phyloP scores from a whole-genome alignment of 2,329 filamentous ascomycete genomes.

The Alternaria infectoria region DNA sequence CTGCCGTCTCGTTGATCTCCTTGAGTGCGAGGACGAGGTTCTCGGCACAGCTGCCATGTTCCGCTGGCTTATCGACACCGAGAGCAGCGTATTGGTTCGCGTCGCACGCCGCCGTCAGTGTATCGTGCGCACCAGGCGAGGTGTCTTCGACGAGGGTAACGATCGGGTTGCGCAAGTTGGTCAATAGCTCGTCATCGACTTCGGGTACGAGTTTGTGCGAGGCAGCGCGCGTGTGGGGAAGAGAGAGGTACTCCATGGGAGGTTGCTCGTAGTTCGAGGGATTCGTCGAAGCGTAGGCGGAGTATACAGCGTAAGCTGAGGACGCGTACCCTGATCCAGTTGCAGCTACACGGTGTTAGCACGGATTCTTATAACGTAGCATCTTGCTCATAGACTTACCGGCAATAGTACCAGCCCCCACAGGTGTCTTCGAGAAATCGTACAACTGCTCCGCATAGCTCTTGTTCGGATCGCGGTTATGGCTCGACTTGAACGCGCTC shows the following conservation, averaged over 20 bases:
- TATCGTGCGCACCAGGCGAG: slow-evolving; percentile 54
- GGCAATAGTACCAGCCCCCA: slow-evolving; percentile 55
- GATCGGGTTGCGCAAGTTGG: slow-evolving; percentile 55
- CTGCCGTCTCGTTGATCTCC: slow-evolving; percentile 55
- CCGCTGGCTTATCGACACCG: slow-evolving; percentile 52
- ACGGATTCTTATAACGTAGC: neutral
- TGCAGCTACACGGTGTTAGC: slow-evolving; percentile 40
- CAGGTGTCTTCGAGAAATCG: slow-evolving; percentile 59
- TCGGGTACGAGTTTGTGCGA: slow-evolving; percentile 51
- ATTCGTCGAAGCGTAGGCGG: slow-evolving; percentile 50
- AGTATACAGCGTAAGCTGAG: slow-evolving; percentile 57
- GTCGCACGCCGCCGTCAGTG: slow-evolving; percentile 56
- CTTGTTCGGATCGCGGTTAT: slow-evolving; percentile 56
- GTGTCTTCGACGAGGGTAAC: slow-evolving; percentile 56
- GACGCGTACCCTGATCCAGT: slow-evolving; percentile 57
- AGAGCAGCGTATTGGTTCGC: slow-evolving; percentile 52
- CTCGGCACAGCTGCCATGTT: slow-evolving; percentile 57
- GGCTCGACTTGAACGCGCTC: slow-evolving; percentile 53
- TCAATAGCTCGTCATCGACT: slow-evolving; percentile 52
- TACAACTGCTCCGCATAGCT: slow-evolving; percentile 58
- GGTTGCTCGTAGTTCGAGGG: slow-evolving; percentile 41
- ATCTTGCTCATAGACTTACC: no score
- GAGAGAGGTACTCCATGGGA: slow-evolving; percentile 57
- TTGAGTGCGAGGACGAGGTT: slow-evolving; percentile 58
- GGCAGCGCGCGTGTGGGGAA: slow-evolving; percentile 53